Conservation (phyloP, 1,139 yeast species). For the Saccharomycopsis crataegensis region DNA sequence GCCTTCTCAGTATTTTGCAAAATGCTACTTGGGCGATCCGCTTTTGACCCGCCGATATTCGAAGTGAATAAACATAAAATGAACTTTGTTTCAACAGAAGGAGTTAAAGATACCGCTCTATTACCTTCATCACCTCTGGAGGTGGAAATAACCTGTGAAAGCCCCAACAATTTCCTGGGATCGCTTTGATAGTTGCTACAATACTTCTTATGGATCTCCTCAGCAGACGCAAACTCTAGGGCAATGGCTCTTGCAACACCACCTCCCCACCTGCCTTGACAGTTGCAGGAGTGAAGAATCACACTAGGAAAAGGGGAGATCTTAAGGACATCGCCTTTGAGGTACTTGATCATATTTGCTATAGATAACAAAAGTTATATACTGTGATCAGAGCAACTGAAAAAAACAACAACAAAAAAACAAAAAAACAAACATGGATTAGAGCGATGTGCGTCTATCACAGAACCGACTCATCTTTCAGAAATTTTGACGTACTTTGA, state of each 20-base stretch:
- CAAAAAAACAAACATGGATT: no score
- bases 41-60: conserved; percentile 26
- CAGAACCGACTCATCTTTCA: no score
- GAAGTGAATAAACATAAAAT: conserved; percentile 69
- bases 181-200: conserved; percentile 33
- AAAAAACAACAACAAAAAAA: background rate
- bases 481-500: no score
- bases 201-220: conserved; percentile 37
- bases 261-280: conserved; percentile 78
- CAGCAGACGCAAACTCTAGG: conserved; percentile 44
- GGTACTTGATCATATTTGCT: conserved; percentile 33
- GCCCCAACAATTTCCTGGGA: conserved; percentile 42
- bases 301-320: conserved; percentile 34
- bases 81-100: conserved; percentile 20
- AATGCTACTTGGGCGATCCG: conserved; percentile 40
- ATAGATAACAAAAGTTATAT: background rate
- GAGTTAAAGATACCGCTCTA: conserved; percentile 15
- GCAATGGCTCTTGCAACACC: conserved; percentile 61
- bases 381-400: background rate
- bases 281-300: conserved; percentile 72
- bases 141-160: conserved; percentile 41
- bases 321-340: conserved; percentile 53
- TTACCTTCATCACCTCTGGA: conserved; percentile 29
- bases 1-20: conserved; percentile 42
- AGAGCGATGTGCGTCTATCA: no score